Evolutionary conservation across 2,329 filamentous ascomycete genomes (phyloP), one percentile per base, ranked within the genome.

Genomic region (Madurella fahalii): DNA sequence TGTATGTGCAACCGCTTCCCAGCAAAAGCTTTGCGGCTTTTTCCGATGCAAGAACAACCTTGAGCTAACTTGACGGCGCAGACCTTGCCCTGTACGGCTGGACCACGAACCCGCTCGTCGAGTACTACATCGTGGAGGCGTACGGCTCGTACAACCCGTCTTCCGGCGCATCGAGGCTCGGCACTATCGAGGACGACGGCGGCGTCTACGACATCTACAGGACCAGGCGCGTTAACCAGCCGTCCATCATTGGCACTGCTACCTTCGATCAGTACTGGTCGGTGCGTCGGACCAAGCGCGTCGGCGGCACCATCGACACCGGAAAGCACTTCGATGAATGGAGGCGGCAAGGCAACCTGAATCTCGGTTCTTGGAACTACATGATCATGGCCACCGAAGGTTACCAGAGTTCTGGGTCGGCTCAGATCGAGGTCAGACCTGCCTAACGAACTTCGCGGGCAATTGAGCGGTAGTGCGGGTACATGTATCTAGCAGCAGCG

Each of bases 301-400:
- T 71, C 18, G 70, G 74, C 20, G 79, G 79, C 3, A 76, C 71
- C 16, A 74, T 83, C 53, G 77, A 72, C n/a, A 72, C 71, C n/a
- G 66, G 65, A 46, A 77, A 74, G 58, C 79, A 81, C 66, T 80
- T 82, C 59, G 70, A 76, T 61, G 77, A 77, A 16, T 82, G 79
- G 79, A 64, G 65, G 12, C 66, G 68, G 55, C 25, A 25, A 7
- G 58, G 63, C 25, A 77, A 77, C 17, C 63, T 78, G 64, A 71
- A 69, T 47, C 61, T 81, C n/a, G 77, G 78, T 9, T 67, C 59
- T 45, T 72, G 74, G 64, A 69, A 80, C 66, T 81, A 81, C 68
- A 73, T 75, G 73, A 79, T 81, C 58, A 65, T 79, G 25, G 77
- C 77, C 4, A 77, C 74, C 4, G 77, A 79, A 64, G 77, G 76